Base-by-base conservation (phyloP, 2,329 filamentous ascomycete genomes). In the Fusarium papillatum region DNA sequence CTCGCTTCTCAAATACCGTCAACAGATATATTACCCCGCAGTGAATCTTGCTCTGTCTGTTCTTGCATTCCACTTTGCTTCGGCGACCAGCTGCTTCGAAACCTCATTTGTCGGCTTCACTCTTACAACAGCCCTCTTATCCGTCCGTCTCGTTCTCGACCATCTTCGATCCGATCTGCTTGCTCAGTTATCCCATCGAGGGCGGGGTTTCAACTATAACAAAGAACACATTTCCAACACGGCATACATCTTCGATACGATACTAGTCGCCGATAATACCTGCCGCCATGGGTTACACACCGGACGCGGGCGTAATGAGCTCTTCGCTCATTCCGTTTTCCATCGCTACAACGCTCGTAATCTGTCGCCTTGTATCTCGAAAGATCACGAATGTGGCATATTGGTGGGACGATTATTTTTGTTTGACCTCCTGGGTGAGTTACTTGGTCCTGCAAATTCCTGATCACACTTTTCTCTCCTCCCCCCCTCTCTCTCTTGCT, bases 391-490 rank as follows among this genome's bases (percentile, higher is more conserved):
- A 69, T 11, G 72, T 75, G 2, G 11, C 48, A 17, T 17, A 75
- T 11, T 75, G 72, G 72, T 75, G 48, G 48, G 72, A 75, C 29
- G 72, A 75, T 41, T 75, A 66, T 11, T 75, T 75, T 17, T 41
- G 60, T 5, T 26, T 75, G 24, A 24, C 48, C 16, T 75, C 72
- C 14, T 75, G 72, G 72, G 72, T 75, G 36, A 66, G 71, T 68
- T 50, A 2, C 34, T 29, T 36, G 13, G 16, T 61, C 22, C 39
- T 46, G 2, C 22, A 16, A 9, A 24, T 31, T 63, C 19, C 26
- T 36, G 16, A 24, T 13, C 10, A 19, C 6, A 11, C 6, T 24
- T 50, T 24, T 41, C 31, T 29, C 7, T 10, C 22, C 16, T 17
- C 13, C 24, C 55, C 22, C 53, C 10, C 36, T 16, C 5, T 19